phyloP scores from a whole-genome alignment of 2,329 filamentous ascomycete species.

The Ascomycota sp. region DNA sequence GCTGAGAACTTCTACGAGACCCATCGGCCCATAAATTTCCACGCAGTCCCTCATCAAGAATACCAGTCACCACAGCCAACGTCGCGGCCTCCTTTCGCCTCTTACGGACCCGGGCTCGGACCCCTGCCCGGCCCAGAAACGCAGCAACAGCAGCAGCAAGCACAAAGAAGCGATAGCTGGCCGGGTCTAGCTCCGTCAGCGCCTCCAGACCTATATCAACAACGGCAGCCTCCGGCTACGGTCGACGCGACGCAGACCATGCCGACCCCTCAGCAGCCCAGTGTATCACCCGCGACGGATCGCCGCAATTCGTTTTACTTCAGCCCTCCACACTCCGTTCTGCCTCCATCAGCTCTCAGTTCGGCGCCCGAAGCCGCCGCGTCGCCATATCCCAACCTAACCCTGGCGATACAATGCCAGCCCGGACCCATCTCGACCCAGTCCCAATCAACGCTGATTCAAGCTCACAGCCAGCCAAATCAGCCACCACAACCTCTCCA shows the following conservation, averaged over 20 bases:
- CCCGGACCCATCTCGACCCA: slow-evolving; percentile 19
- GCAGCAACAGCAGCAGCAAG: slow-evolving; percentile 20
- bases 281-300: slow-evolving; percentile 19
- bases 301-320: slow-evolving; percentile 39
- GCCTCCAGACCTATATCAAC: slow-evolving; percentile 12
- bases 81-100: slow-evolving; percentile 20
- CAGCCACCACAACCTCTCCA: slow-evolving; percentile 12
- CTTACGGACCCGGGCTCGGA: slow-evolving; percentile 21
- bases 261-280: slow-evolving; percentile 11
- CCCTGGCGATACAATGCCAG: slow-evolving; percentile 24
- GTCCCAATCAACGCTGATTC: slow-evolving; percentile 12
- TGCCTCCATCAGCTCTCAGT: slow-evolving; percentile 15
- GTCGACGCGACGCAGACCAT: slow-evolving; percentile 8
- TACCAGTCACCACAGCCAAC: slow-evolving; percentile 11
- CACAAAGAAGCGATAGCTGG: slow-evolving; percentile 32
- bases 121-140: slow-evolving; percentile 19
- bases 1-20: slow-evolving; percentile 71
- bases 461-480: slow-evolving; percentile 8
- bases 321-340: slow-evolving; percentile 16
- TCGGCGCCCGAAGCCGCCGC: slow-evolving; percentile 18
- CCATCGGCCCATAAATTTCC: slow-evolving; percentile 25
- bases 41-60: slow-evolving; percentile 3
- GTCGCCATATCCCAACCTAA: slow-evolving; percentile 33
- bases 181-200: slow-evolving; percentile 18
- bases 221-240: slow-evolving; percentile 1